Evolutionary conservation across 768 basidiomycete genomes (phyloP).

Genomic region (Boletellus sp.): DNA sequence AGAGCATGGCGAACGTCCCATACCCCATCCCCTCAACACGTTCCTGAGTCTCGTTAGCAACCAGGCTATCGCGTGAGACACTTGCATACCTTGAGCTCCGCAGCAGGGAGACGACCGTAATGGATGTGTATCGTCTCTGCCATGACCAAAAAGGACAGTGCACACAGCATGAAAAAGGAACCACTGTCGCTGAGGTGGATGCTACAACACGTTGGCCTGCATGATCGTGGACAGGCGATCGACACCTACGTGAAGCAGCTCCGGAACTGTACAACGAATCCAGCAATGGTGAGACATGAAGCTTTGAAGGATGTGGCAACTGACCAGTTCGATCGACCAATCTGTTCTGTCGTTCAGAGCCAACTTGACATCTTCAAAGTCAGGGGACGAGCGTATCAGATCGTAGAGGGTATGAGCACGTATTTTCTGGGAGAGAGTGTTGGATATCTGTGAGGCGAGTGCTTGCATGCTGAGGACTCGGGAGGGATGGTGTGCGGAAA

Average conservation of each 20-base stretch:
- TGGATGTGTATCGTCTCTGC: conserved; percentile 17
- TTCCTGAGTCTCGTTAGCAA: neutral
- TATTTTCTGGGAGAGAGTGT: neutral
- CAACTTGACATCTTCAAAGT: conserved; percentile 21
- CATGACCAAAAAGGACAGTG: conserved; percentile 15
- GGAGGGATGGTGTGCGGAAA: neutral
- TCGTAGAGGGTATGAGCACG: conserved; percentile 16
- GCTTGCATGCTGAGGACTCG: conserved; percentile 9
- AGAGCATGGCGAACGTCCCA: conserved; percentile 12
- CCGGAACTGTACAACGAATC: neutral
- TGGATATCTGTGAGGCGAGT: neutral
- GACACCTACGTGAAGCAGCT: conserved; percentile 10
- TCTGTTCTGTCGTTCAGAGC: conserved; percentile 12
- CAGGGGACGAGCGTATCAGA: conserved; percentile 12
- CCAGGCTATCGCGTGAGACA: neutral
- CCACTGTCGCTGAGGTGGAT: conserved; percentile 13
- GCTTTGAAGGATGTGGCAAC: no score
- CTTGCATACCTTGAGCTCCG: conserved; percentile 16
- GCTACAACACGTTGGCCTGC: conserved; percentile 7
- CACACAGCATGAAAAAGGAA: conserved; percentile 7
- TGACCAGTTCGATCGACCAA: conserved; percentile 25
- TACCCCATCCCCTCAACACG: conserved; percentile 8
- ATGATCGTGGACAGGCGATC: neutral
- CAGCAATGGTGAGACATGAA: neutral
- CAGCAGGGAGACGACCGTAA: conserved; percentile 19